phyloP scores from a whole-genome alignment of 495 filamentous ascomycete species.

The Aspergillus asperescens region DNA sequence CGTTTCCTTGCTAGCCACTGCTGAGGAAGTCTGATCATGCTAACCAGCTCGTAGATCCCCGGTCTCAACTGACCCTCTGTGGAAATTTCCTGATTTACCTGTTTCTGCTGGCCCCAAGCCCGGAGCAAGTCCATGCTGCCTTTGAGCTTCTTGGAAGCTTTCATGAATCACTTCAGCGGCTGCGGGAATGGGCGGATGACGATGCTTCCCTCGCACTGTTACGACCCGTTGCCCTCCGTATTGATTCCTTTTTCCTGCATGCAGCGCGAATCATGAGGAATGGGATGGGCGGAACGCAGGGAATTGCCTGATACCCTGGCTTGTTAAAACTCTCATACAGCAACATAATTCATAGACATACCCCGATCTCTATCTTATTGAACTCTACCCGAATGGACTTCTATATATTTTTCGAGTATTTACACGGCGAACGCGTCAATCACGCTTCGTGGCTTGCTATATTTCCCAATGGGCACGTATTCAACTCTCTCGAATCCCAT shows the following conservation, averaged over 20 bases:
- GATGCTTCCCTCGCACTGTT: slow-evolving; percentile 4
- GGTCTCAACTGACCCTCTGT: slow-evolving; percentile 9
- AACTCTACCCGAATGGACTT: neutral
- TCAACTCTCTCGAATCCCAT: slow-evolving; percentile 31
- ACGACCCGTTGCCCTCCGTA: slow-evolving; percentile 5
- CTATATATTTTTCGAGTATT: neutral
- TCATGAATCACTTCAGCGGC: slow-evolving; percentile 8
- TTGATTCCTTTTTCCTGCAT: slow-evolving; percentile 9
- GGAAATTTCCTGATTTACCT: slow-evolving; percentile 10
- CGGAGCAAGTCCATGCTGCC: neutral
- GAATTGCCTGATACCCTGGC: neutral
- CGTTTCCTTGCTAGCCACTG: neutral
- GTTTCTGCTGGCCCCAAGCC: slow-evolving; percentile 1
- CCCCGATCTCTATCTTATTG: neutral
- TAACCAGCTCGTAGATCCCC: neutral
- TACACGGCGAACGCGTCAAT: slow-evolving; percentile 21
- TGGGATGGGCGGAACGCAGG: neutral
- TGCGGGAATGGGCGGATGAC: slow-evolving; percentile 7
- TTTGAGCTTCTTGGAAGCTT: slow-evolving; percentile 7
- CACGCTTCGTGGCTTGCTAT: slow-evolving; percentile 29
- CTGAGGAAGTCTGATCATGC: neutral
- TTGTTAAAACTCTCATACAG: no score
- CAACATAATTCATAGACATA: no score
- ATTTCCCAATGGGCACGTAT: slow-evolving; percentile 29
- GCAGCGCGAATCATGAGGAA: slow-evolving; percentile 9